Percentiles rank a stretch among this genome's conserved stretches.
phyloP scores from a whole-genome alignment of 2,329 filamentous ascomycete species.

The Trichoderma citrinoviride region DNA sequence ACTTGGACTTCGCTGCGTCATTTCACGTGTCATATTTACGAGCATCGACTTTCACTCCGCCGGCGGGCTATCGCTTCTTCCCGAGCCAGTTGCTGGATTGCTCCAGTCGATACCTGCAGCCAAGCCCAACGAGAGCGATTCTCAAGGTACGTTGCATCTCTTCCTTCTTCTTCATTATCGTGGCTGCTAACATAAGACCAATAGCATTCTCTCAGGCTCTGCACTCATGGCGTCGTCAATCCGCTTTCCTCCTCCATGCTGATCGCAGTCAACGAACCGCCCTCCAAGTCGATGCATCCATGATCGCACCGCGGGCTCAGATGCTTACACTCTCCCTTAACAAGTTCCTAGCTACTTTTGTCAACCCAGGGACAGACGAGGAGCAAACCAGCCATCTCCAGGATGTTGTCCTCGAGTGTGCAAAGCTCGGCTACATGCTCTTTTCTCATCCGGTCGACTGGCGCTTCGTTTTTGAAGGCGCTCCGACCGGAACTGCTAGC shows the following conservation, averaged over 20 bases:
- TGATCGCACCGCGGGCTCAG: constrained; percentile 27
- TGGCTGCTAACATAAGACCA: too few relatives aligned
- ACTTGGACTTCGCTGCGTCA: background rate
- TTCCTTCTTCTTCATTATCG: too few relatives aligned
- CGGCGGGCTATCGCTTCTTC: background rate
- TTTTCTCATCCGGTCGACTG: constrained; percentile 45
- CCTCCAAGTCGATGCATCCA: constrained; percentile 32
- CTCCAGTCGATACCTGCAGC: background rate
- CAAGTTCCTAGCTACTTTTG: background rate
- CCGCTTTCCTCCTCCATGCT: constrained; percentile 43
- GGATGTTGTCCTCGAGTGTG: constrained; percentile 40
- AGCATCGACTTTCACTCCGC: background rate
- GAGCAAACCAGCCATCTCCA: constrained; percentile 35
- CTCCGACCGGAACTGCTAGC: background rate
- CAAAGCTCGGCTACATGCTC: constrained; percentile 42
- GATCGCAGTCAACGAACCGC: constrained; percentile 37
- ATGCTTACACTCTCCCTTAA: background rate
- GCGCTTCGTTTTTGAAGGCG: constrained; percentile 30
- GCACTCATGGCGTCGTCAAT: constrained; percentile 43
- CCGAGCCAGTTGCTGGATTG: background rate
- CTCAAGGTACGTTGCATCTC: background rate
- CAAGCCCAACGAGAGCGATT: background rate
- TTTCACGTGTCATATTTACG: background rate
- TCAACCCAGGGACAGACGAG: background rate
- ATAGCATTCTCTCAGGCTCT: constrained; percentile 33